A percentile compares a stretch with the other conserved stretches of the same genome.
Conservation (phyloP, 805 yeast species). For the Wickerhamiella shivajii region DNA sequence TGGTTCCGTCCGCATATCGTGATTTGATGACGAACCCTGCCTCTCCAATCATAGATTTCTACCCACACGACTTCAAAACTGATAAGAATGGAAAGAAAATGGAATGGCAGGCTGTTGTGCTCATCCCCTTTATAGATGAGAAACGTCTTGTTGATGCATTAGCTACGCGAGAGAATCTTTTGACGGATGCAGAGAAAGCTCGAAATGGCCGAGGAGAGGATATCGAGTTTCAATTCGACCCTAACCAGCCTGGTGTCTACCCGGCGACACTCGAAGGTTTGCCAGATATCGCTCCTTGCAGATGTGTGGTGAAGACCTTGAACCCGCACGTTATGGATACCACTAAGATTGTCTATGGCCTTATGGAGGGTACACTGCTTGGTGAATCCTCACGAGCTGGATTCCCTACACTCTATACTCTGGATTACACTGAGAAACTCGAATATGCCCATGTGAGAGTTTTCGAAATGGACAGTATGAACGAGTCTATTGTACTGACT, state of each 20-base stretch:
- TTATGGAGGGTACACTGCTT: slow-evolving; percentile 47
- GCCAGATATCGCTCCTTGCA: slow-evolving; percentile 62
- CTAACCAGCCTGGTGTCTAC: slow-evolving; percentile 53
- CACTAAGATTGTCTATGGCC: slow-evolving; percentile 30
- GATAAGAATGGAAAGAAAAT: slow-evolving; percentile 93
- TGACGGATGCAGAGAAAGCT: slow-evolving; percentile 52
- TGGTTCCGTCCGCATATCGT: slow-evolving; percentile 68
- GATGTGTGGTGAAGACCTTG: slow-evolving; percentile 52
- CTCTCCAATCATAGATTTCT: slow-evolving; percentile 81
- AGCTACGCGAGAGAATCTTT: slow-evolving; percentile 43
- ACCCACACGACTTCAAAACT: slow-evolving; percentile 73
- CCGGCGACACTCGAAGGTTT: slow-evolving; percentile 56
- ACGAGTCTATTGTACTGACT: slow-evolving; percentile 63
- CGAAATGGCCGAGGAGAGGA: slow-evolving; percentile 69
- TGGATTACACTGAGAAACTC: slow-evolving; percentile 43
- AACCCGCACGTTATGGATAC: slow-evolving; percentile 35
- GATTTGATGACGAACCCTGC: slow-evolving; percentile 69
- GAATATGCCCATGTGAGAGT: slow-evolving; percentile 52
- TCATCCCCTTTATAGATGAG: slow-evolving; percentile 83
- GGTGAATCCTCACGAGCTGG: slow-evolving; percentile 75
- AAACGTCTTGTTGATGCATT: slow-evolving; percentile 57
- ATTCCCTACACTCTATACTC: slow-evolving; percentile 67
- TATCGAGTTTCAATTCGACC: slow-evolving; percentile 54
- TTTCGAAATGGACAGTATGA: slow-evolving; percentile 73
- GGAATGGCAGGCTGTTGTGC: slow-evolving; percentile 95